These are phyloP conservation scores for Acacia concinna DNA, from an alignment of 331 rosid genomes.

Conservation along the genomic window DNA sequence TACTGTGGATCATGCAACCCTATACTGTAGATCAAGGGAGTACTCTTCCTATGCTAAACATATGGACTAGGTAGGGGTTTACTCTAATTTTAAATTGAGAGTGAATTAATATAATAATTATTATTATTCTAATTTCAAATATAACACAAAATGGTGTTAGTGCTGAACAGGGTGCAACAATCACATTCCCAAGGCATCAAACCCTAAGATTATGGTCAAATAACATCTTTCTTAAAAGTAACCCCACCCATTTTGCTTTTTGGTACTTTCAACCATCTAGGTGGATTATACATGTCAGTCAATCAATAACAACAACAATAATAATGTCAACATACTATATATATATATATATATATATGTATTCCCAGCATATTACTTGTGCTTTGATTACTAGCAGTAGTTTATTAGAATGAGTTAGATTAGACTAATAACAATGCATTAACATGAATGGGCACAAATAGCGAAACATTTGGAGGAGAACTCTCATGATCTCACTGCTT, in stretches of 20 bases:
- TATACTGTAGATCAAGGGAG: too few relatives aligned
- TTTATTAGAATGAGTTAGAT: not conserved
- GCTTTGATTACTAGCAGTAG: not conserved
- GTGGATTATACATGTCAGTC: not conserved
- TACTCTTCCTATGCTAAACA: too few relatives aligned
- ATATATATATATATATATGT: not conserved
- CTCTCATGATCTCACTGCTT: not conserved
- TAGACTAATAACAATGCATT: not conserved
- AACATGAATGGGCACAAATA: not conserved
- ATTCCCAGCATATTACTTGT: not conserved
- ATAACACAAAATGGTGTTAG: not conserved
- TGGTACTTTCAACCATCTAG: not conserved
- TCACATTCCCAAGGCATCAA: conserved; percentile 6
- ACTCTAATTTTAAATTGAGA: too few relatives aligned
- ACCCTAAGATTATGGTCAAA: not conserved
- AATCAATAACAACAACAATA: not conserved
- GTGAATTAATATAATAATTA: too few relatives aligned
- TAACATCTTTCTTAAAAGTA: not conserved
- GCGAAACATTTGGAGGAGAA: not conserved
- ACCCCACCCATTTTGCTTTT: not conserved
- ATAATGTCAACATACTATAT: not conserved
- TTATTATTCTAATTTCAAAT: too few relatives aligned
- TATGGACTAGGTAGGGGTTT: too few relatives aligned
- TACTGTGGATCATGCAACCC: too few relatives aligned
- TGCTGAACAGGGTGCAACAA: not conserved